These are phyloP conservation scores for Penicillium frequentans DNA, from an alignment of 2,329 filamentous ascomycete species.

Conservation along the genomic window DNA sequence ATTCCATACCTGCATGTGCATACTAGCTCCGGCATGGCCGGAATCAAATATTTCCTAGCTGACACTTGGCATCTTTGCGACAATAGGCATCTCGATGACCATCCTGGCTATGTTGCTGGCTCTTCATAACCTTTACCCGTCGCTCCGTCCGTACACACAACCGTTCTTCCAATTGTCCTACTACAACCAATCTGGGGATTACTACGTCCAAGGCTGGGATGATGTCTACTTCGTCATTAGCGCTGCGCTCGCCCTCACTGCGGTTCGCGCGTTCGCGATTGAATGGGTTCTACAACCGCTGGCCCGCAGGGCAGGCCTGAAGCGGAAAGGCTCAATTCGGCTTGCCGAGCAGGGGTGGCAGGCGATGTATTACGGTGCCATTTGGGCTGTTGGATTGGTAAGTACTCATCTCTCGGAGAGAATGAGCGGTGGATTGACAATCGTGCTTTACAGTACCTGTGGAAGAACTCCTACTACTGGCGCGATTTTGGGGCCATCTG, in stretches of 20 bases:
- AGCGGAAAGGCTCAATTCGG: conserved; percentile 74
- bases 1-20: neutral
- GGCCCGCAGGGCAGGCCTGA: conserved; percentile 70
- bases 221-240: conserved; percentile 76
- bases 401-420: conserved; percentile 29
- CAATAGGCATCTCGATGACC: conserved; percentile 77
- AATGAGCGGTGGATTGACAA: conserved; percentile 7
- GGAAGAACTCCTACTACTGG: conserved; percentile 75
- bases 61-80: conserved; percentile 10
- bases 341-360: conserved; percentile 97
- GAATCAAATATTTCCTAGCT: conserved; percentile 9
- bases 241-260: conserved; percentile 83
- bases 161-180: conserved; percentile 90
- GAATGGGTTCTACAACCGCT: conserved; percentile 83
- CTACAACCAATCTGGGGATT: conserved; percentile 65
- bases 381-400: conserved; percentile 84
- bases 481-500: conserved; percentile 76
- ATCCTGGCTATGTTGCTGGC: conserved; percentile 79
- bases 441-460: conserved; percentile 65
- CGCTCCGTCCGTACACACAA: conserved; percentile 72
- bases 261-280: conserved; percentile 78
- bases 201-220: conserved; percentile 75
- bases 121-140: conserved; percentile 78
- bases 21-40: conserved; percentile 6
- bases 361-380: conserved; percentile 75